Evolutionary conservation across 176 grass and related monocot species (phyloP).

Genomic region (Chrysopogon serrulatus): DNA sequence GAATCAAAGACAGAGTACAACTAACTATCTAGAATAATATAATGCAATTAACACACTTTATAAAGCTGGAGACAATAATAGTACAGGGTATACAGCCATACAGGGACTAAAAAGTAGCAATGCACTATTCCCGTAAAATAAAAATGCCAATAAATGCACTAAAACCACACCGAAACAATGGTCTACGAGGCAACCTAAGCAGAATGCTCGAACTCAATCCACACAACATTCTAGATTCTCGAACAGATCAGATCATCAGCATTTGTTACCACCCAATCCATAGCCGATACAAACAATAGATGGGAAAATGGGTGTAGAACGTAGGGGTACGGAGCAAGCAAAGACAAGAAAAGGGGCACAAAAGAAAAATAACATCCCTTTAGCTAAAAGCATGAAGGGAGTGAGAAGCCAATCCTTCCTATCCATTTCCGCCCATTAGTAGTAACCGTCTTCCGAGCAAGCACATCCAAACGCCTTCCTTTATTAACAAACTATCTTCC

Average conservation of each 20-base stretch:
- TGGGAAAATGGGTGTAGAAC: background rate
- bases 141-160: background rate
- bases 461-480: background rate
- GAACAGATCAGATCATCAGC: background rate
- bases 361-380: constrained; percentile 4
- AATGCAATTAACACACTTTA: constrained; percentile 9
- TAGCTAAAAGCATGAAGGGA: background rate
- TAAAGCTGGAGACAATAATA: background rate
- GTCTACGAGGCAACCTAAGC: background rate
- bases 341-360: background rate
- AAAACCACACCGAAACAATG: background rate
- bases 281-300: background rate
- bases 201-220: background rate
- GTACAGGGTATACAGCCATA: background rate
- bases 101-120: background rate
- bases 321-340: background rate
- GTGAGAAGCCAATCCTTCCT: background rate
- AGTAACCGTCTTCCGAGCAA: constrained; percentile 1
- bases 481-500: constrained; percentile 11
- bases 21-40: background rate
- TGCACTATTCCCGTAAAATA: background rate
- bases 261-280: background rate
- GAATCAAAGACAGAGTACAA: background rate
- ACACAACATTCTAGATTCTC: constrained; percentile 11
- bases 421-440: background rate